These are phyloP conservation scores for Solanum habrochaites DNA, from an alignment of 257 asterid species.

Conservation along the genomic window DNA sequence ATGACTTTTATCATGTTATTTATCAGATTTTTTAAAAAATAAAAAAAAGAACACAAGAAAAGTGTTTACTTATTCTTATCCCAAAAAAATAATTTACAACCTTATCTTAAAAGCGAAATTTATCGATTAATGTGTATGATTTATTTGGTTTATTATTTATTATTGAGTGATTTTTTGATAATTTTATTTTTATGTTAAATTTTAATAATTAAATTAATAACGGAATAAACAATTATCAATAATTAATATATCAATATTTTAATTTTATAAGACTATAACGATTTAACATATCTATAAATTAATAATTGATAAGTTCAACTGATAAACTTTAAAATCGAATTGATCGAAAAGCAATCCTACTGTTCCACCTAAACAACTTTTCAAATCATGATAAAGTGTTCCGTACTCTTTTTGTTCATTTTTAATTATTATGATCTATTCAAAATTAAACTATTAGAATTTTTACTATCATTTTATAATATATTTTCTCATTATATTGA, in stretches of 20 bases:
- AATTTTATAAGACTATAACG: accelerated
- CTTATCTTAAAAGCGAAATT: too few relatives aligned
- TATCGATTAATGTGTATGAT: accelerated
- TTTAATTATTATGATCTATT: too few relatives aligned
- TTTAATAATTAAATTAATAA: accelerated
- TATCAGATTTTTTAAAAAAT: not conserved
- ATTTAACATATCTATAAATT: accelerated
- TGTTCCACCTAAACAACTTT: not conserved
- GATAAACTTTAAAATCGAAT: too few relatives aligned
- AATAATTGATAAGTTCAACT: accelerated
- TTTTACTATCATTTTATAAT: too few relatives aligned
- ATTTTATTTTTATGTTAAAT: too few relatives aligned
- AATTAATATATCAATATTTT: accelerated
- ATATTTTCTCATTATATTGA: too few relatives aligned
- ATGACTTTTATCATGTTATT: not conserved
- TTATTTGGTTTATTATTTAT: accelerated
- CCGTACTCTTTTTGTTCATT: accelerated
- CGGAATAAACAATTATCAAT: accelerated
- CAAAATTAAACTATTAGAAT: too few relatives aligned
- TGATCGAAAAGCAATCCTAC: not conserved
- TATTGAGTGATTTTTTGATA: not conserved
- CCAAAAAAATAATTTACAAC: not conserved
- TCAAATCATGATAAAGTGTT: too few relatives aligned
- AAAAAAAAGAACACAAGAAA: not conserved
- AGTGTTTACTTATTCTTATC: not conserved